Evolutionary conservation across 139 green algal species (phyloP).

Genomic region (Micractinium conductrix): DNA sequence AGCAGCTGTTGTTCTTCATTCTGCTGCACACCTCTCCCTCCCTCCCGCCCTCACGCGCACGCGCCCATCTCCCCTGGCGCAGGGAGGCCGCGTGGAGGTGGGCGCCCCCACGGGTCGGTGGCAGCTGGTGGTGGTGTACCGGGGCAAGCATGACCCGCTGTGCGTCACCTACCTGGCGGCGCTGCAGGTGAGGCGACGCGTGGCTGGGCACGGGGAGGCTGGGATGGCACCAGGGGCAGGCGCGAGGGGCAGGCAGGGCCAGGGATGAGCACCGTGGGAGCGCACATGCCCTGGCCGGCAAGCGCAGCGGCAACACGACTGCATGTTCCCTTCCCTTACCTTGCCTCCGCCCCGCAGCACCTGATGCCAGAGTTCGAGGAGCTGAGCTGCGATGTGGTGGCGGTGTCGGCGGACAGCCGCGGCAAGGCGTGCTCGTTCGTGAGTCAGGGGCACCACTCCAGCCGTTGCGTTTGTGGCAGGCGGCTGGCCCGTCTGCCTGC

Average conservation of each 20-base stretch:
- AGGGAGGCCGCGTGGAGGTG: conserved; percentile 63
- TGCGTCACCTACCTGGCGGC: conserved; percentile 56
- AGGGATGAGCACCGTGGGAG: too few species aligned
- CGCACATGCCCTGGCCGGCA: too few species aligned
- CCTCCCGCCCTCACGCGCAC: neutral
- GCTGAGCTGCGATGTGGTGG: conserved; percentile 60
- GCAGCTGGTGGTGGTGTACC: conserved; percentile 64
- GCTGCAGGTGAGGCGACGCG: conserved; percentile 16
- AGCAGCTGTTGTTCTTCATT: too few species aligned
- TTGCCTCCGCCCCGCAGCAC: conserved; percentile 23
- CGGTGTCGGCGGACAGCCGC: conserved; percentile 57
- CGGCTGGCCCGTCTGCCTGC: too few species aligned
- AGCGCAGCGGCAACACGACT: too few species aligned
- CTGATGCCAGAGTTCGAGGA: conserved; percentile 63
- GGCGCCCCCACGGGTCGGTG: conserved; percentile 66
- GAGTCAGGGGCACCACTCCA: neutral
- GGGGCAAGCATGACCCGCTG: conserved; percentile 66
- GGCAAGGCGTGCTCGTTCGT: conserved; percentile 52
- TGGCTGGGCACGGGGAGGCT: too few species aligned
- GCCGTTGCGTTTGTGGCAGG: neutral
- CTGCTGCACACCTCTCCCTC: too few species aligned
- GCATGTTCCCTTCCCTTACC: neutral
- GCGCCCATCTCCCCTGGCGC: neutral
- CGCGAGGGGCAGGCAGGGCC: too few species aligned
- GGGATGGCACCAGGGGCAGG: too few species aligned